Conservation (phyloP, 169 alveolate genomes). For the Amoebophrya sp. region DNA sequence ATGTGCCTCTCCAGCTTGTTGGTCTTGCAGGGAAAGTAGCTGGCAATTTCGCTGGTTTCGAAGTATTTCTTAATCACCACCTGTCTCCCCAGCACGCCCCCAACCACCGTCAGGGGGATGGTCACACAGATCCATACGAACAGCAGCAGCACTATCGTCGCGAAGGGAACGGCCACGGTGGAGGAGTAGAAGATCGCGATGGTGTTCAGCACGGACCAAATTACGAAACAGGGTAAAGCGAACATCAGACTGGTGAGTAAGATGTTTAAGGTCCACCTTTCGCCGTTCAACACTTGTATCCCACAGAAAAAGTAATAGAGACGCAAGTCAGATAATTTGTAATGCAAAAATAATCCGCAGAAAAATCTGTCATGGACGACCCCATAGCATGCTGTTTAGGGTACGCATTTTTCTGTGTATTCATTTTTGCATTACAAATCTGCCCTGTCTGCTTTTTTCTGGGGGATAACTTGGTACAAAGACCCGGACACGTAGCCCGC, state of each 20-base stretch:
- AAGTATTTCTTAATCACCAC: background rate
- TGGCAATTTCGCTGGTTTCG: background rate
- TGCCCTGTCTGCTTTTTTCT: no score
- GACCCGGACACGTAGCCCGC: background rate
- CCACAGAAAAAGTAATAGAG: no score
- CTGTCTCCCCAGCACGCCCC: background rate
- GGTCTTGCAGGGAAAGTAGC: constrained; percentile 11
- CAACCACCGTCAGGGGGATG: background rate
- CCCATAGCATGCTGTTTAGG: no score
- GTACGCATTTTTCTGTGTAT: no score
- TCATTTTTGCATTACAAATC: no score
- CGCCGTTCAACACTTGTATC: background rate
- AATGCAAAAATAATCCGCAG: no score
- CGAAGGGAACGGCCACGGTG: background rate
- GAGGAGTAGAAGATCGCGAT: background rate
- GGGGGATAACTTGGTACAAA: no score
- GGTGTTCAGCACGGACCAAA: background rate
- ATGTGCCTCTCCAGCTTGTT: background rate
- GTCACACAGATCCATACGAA: background rate
- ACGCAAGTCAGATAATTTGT: no score
- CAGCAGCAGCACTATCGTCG: background rate
- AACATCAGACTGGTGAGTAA: background rate
- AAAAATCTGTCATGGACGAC: no score
- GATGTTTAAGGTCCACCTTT: background rate
- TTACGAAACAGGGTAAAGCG: background rate